Conservation (phyloP, 768 basidiomycete species). For the Mycena pura region DNA sequence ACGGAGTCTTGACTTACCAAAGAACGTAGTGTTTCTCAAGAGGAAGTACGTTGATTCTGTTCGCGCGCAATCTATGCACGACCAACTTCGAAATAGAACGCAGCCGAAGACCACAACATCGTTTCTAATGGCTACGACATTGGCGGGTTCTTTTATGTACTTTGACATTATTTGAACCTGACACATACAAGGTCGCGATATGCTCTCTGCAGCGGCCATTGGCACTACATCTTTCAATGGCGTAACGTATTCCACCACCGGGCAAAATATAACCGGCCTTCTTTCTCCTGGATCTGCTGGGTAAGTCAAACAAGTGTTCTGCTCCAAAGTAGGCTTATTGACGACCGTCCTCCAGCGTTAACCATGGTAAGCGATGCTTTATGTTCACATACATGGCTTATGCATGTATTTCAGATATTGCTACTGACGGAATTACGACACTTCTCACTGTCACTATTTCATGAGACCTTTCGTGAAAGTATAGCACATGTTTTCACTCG, state of each 20-base stretch:
- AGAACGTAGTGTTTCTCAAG: slow-evolving; percentile 52
- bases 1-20: neutral
- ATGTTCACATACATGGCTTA: neutral
- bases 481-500: neutral
- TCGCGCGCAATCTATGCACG: neutral
- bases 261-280: slow-evolving; percentile 57
- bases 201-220: slow-evolving; percentile 18
- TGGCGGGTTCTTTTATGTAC: slow-evolving; percentile 39
- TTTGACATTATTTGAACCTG: slow-evolving; percentile 36
- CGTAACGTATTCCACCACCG: slow-evolving; percentile 53
- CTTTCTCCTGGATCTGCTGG: slow-evolving; percentile 58
- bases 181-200: slow-evolving; percentile 21
- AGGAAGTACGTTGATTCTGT: slow-evolving; percentile 33
- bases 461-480: slow-evolving; percentile 28
- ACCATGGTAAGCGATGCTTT: slow-evolving; percentile 35
- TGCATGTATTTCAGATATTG: slow-evolving; percentile 49
- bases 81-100: slow-evolving; percentile 33
- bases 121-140: slow-evolving; percentile 56
- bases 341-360: slow-evolving; percentile 34
- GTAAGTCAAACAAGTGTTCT: too few species aligned
- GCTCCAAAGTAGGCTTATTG: neutral
- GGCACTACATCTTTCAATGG: slow-evolving; percentile 48
- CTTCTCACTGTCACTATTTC: slow-evolving; percentile 59
- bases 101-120: slow-evolving; percentile 46
- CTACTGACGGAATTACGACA: slow-evolving; percentile 62